A percentile compares a stretch with the other conserved stretches of the same genome.
These are phyloP conservation scores for Ascochyta viciae-villosae DNA, from an alignment of 2,329 filamentous ascomycete genomes.

Conservation along the genomic window DNA sequence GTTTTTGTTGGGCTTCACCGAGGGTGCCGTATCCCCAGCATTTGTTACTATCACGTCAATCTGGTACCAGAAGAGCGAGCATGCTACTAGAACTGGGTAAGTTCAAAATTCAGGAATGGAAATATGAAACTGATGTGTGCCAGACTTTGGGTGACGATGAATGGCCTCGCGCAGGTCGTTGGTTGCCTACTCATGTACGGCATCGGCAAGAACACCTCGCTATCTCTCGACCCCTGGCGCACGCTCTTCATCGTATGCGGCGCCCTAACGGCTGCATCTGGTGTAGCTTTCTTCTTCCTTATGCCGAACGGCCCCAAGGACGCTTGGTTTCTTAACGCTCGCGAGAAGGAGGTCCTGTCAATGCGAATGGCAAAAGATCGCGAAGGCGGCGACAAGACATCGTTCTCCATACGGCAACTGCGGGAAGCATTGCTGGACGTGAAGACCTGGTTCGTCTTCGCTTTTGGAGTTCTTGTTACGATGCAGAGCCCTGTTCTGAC, in stretches of 20 bases:
- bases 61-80: conserved; percentile 41
- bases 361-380: conserved; percentile 47
- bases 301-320: conserved; percentile 57
- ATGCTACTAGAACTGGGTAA: conserved; percentile 32
- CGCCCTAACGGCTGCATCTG: conserved; percentile 53
- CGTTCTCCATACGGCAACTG: conserved; percentile 55
- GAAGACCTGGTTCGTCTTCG: conserved; percentile 13
- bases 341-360: conserved; percentile 54
- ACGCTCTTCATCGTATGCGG: conserved; percentile 60
- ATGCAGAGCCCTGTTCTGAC: conserved; percentile 55
- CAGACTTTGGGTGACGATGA: conserved; percentile 55
- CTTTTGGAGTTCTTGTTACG: conserved; percentile 50
- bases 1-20: conserved; percentile 52
- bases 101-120: background rate
- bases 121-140: background rate
- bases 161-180: conserved; percentile 56
- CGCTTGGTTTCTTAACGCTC: conserved; percentile 58
- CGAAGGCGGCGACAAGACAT: conserved; percentile 53
- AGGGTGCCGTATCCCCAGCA: conserved; percentile 55
- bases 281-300: conserved; percentile 55
- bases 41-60: conserved; percentile 55
- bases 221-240: conserved; percentile 56
- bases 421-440: conserved; percentile 48
- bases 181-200: conserved; percentile 60
- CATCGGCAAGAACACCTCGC: conserved; percentile 51